These are phyloP conservation scores for Pseudodiploospora longispora DNA, from an alignment of 2,329 filamentous ascomycete genomes.

Conservation along the genomic window DNA sequence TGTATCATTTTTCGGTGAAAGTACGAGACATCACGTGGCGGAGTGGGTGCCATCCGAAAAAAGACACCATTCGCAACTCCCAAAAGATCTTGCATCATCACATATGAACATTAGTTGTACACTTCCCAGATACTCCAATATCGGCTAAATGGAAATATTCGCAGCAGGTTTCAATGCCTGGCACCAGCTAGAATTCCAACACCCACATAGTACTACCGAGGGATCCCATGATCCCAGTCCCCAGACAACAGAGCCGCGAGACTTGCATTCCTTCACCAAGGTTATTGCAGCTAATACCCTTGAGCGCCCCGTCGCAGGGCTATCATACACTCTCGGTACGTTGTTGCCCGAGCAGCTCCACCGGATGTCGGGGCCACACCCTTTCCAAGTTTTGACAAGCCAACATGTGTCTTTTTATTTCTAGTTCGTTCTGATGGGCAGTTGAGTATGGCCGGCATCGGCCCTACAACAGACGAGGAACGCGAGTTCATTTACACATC, in stretches of 20 bases:
- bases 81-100: no score
- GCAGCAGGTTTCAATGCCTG: slow-evolving; percentile 52
- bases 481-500: slow-evolving; percentile 1
- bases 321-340: slow-evolving; percentile 42
- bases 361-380: neutral
- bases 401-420: slow-evolving; percentile 2
- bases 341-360: neutral
- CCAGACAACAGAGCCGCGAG: slow-evolving; percentile 30
- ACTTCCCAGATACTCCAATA: neutral
- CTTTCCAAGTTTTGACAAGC: slow-evolving; percentile 1
- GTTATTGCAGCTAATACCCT: slow-evolving; percentile 31
- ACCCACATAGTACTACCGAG: neutral
- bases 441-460: slow-evolving; percentile 15
- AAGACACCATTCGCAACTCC: no score
- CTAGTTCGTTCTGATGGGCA: slow-evolving; percentile 14
- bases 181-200: slow-evolving; percentile 41
- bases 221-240: neutral
- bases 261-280: slow-evolving; percentile 36
- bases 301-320: slow-evolving; percentile 23
- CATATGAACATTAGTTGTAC: no score
- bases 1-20: no score
- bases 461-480: slow-evolving; percentile 5
- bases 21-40: no score
- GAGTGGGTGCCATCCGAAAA: no score
- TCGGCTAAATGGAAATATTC: slow-evolving; percentile 38